A percentile compares a stretch with the other conserved stretches of the same genome.
phyloP scores from a whole-genome alignment of 164 flowering plant genomes.

The Stephania yunnanensis region DNA sequence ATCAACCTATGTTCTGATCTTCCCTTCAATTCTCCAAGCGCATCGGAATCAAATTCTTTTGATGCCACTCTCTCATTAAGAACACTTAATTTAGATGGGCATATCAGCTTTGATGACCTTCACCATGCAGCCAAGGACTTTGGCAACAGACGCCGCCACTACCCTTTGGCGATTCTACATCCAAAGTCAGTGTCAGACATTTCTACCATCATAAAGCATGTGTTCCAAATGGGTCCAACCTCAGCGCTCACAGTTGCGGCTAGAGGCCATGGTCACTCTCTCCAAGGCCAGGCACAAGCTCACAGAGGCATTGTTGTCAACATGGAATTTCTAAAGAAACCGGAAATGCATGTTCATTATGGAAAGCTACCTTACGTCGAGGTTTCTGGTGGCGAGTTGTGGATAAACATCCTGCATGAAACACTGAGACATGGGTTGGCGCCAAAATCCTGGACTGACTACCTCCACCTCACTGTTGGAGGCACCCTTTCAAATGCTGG shows the following conservation, averaged over 20 bases:
- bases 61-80: conserved; percentile 23
- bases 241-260: conserved; percentile 75
- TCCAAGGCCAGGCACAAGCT: conserved; percentile 84
- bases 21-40: conserved; percentile 11
- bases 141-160: conserved; percentile 51
- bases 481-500: conserved; percentile 95
- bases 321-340: conserved; percentile 61
- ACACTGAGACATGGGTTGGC: conserved; percentile 64
- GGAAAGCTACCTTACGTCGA: conserved; percentile 66
- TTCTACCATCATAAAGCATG: conserved; percentile 42
- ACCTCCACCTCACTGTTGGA: conserved; percentile 83
- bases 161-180: conserved; percentile 56
- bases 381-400: conserved; percentile 75
- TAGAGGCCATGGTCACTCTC: conserved; percentile 87
- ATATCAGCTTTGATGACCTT: conserved; percentile 36
- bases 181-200: conserved; percentile 68
- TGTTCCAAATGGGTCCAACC: conserved; percentile 44
- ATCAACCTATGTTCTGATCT: conserved; percentile 38
- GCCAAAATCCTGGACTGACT: conserved; percentile 98
- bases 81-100: conserved; percentile 39
- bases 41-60: conserved; percentile 11
- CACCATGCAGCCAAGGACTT: conserved; percentile 69
- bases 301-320: conserved; percentile 53
- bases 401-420: conserved; percentile 81
- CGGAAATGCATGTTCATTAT: conserved; percentile 31